phyloP scores from a whole-genome alignment of 768 basidiomycete genomes.

The Mycena vulgaris region DNA sequence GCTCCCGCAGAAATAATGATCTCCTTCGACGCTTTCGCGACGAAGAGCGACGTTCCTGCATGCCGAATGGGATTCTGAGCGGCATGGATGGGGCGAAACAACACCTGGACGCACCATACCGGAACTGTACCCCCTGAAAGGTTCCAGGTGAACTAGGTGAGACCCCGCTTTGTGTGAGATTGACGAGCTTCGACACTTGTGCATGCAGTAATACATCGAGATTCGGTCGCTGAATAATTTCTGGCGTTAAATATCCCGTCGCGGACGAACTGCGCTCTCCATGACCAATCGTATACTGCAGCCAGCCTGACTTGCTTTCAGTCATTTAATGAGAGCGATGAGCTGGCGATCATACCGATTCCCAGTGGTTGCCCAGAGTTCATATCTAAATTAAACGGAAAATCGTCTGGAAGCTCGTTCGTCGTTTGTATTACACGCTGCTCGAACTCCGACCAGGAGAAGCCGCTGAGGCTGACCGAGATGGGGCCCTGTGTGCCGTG shows the following conservation, averaged over 20 bases:
- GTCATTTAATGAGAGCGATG: slow-evolving; percentile 26
- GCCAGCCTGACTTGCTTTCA: slow-evolving; percentile 38
- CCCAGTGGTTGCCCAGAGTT: slow-evolving; percentile 50
- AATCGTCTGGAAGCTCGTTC: too few relatives aligned
- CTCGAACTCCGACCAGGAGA: too few relatives aligned
- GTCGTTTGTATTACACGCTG: too few relatives aligned
- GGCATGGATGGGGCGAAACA: too few relatives aligned
- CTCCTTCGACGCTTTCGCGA: background rate
- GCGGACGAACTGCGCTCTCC: slow-evolving; percentile 40
- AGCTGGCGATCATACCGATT: slow-evolving; percentile 46
- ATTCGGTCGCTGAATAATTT: slow-evolving; percentile 39
- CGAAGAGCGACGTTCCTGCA: slow-evolving; percentile 5
- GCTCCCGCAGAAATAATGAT: background rate
- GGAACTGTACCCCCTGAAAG: too few relatives aligned
- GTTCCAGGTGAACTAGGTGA: too few relatives aligned
- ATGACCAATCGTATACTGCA: slow-evolving; percentile 38
- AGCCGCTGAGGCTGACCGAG: too few relatives aligned
- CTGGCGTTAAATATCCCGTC: slow-evolving; percentile 19
- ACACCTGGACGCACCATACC: slow-evolving; percentile 33
- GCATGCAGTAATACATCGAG: slow-evolving; percentile 41
- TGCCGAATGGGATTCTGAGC: background rate
- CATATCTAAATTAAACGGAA: slow-evolving; percentile 48
- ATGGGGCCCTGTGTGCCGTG: too few relatives aligned
- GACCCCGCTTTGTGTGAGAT: too few relatives aligned
- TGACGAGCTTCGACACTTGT: too few relatives aligned